Evolutionary conservation across 345 rosid genomes (phyloP), one percentile per base, ranked within the genome.

Genomic region (Hevea brasiliensis): DNA sequence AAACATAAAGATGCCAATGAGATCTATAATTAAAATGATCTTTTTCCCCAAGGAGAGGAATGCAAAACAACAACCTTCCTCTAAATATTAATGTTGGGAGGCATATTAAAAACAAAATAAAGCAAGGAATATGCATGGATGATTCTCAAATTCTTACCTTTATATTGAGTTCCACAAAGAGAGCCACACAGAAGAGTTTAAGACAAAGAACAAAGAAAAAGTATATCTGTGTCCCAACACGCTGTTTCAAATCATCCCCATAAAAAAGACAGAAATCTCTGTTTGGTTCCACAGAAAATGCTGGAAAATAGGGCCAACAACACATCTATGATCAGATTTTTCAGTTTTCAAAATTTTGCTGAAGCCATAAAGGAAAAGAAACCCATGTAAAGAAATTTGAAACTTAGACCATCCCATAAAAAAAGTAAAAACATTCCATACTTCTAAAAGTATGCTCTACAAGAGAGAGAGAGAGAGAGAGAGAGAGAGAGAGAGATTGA

Each of bases 81-180:
- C 56, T 15, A 54, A 27, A 18, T 45, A 21, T 64, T 4, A 73
- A 59, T 42, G 24, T 15, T 18, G 11, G 35, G 23, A 18, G 58
- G 42, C 14, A 73, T 8, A 72, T 21, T 21, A 11, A 17, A 56
- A 57, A 44, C 27, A 20, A 23, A 18, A 29, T 4, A 35, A 67
- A 17, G 68, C 68, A 35, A n/a, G 58, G 64, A 77, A 65, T 41
- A 69, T 69, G 5, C 71, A 79, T 15, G 51, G 61, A 66, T 60
- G 51, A 62, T 47, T 60, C 71, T 72, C 53, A 14, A 44, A 56
- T 23, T 76, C 66, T 76, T 63, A 81, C 82, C 84, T 77, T 50
- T 64, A 56, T 12, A 40, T 29, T 62, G 71, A 71, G 44, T 45
- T 23, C 72, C 71, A 61, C 54, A 65, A 76, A 58, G 74, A 79